Percentiles rank a stretch among this genome's conserved stretches.
phyloP scores from a whole-genome alignment of 805 yeast species.

The Spathaspora arborariae region DNA sequence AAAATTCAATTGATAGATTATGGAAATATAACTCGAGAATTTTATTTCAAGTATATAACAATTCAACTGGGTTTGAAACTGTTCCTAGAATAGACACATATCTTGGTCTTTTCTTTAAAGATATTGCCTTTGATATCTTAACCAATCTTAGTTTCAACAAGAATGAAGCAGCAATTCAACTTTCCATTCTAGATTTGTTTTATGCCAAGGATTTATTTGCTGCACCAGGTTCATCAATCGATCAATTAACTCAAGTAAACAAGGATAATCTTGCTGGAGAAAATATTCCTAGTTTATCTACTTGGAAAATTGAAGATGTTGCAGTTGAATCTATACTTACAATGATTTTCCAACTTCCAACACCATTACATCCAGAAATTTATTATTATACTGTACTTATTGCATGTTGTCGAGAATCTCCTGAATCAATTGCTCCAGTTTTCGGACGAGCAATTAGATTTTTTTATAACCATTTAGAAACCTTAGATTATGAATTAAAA shows the following conservation, averaged over 20 bases:
- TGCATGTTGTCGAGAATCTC: slow-evolving; percentile 77
- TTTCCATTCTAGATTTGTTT: slow-evolving; percentile 67
- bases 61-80: slow-evolving; percentile 58
- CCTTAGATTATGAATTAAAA: slow-evolving; percentile 72
- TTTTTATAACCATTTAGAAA: slow-evolving; percentile 63
- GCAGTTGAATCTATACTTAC: slow-evolving; percentile 80
- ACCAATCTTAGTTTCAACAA: slow-evolving; percentile 86
- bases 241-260: slow-evolving; percentile 48
- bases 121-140: slow-evolving; percentile 69
- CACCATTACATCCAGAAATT: slow-evolving; percentile 59
- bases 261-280: slow-evolving; percentile 41
- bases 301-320: slow-evolving; percentile 90
- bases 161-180: slow-evolving; percentile 78
- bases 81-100: slow-evolving; percentile 38
- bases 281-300: slow-evolving; percentile 47
- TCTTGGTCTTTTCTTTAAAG: slow-evolving; percentile 59
- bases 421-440: slow-evolving; percentile 81
- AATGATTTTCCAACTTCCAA: slow-evolving; percentile 72
- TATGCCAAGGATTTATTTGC: slow-evolving; percentile 54
- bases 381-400: slow-evolving; percentile 83
- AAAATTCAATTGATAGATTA: slow-evolving; percentile 48
- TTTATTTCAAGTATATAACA: slow-evolving; percentile 57
- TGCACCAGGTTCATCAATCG: slow-evolving; percentile 72
- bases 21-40: slow-evolving; percentile 61
- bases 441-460: slow-evolving; percentile 89